Percentiles rank a stretch among this genome's conserved stretches.
Evolutionary conservation across 2,329 filamentous ascomycete species (phyloP).

Genomic region (Ophidiomyces ophidiicola): DNA sequence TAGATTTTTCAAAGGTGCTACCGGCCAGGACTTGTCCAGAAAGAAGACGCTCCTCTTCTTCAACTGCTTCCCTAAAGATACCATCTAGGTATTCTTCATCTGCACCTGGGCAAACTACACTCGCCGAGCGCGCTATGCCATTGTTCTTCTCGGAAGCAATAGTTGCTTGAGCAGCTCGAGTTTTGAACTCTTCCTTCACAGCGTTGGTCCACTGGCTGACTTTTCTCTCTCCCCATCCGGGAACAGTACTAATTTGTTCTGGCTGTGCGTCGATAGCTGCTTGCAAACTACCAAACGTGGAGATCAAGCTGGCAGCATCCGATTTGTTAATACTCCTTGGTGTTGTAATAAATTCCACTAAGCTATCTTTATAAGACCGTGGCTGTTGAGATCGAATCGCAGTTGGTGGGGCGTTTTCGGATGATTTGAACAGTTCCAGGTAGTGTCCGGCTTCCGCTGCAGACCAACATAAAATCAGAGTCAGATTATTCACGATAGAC

Average conservation of each 20-base stretch:
- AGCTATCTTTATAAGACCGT: constrained; percentile 68
- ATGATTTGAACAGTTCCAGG: constrained; percentile 86
- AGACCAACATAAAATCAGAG: constrained; percentile 85
- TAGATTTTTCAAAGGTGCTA: too few relatives aligned
- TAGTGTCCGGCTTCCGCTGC: constrained; percentile 88
- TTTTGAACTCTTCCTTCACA: constrained; percentile 73
- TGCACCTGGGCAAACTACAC: not conserved
- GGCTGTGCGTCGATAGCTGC: constrained; percentile 77
- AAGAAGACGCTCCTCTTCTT: too few relatives aligned
- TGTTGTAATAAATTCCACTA: constrained; percentile 86
- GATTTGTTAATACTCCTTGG: constrained; percentile 88
- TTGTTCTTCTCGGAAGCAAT: too few relatives aligned
- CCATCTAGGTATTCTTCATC: not conserved
- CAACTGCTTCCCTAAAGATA: not conserved
- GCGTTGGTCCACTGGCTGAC: constrained; percentile 72
- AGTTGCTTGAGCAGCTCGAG: constrained; percentile 57
- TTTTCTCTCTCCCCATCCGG: constrained; percentile 92
- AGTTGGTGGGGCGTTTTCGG: constrained; percentile 70
- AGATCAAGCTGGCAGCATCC: constrained; percentile 79
- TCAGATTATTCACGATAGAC: constrained; percentile 82
- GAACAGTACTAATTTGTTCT: constrained; percentile 72
- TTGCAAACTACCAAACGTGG: constrained; percentile 79
- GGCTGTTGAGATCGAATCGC: constrained; percentile 79
- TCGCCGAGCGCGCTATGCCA: too few relatives aligned
- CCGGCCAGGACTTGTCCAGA: too few relatives aligned